Evolutionary conservation across 768 basidiomycete species (phyloP).

Genomic region (Psilocybe tampanensis): DNA sequence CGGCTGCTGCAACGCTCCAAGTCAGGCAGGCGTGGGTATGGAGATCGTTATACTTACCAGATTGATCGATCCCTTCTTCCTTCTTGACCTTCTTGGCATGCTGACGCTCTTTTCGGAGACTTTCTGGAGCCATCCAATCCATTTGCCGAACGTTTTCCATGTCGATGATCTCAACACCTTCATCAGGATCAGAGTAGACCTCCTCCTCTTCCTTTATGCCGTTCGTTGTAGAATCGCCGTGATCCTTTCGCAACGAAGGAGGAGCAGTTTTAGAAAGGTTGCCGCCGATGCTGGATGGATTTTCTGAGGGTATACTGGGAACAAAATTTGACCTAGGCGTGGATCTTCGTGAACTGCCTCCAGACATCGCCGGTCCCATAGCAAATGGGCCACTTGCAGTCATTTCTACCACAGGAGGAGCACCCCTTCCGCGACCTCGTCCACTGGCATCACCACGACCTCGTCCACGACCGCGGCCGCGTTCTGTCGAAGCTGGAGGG

Average conservation of each 20-base stretch:
- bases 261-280: slow-evolving; percentile 52
- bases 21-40: neutral
- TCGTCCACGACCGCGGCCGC: slow-evolving; percentile 45
- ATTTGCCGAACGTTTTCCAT: slow-evolving; percentile 76
- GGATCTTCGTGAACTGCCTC: slow-evolving; percentile 52
- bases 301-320: slow-evolving; percentile 44
- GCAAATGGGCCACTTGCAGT: slow-evolving; percentile 87
- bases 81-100: slow-evolving; percentile 40
- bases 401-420: slow-evolving; percentile 66
- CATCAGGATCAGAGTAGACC: slow-evolving; percentile 84
- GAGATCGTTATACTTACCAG: slow-evolving; percentile 23
- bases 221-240: slow-evolving; percentile 28
- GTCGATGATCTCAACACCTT: slow-evolving; percentile 85
- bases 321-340: slow-evolving; percentile 60
- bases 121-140: slow-evolving; percentile 91
- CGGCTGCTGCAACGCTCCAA: slow-evolving; percentile 25
- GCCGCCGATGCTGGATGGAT: slow-evolving; percentile 45
- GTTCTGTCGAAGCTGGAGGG: slow-evolving; percentile 30
- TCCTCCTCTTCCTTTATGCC: slow-evolving; percentile 48
- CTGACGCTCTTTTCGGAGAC: slow-evolving; percentile 51
- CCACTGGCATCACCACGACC: slow-evolving; percentile 55
- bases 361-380: slow-evolving; percentile 77
- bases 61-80: slow-evolving; percentile 37
- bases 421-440: slow-evolving; percentile 55
- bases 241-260: slow-evolving; percentile 50